These are phyloP conservation scores for Lentithecium fluviatile DNA, from an alignment of 495 filamentous ascomycete species.

Conservation along the genomic window DNA sequence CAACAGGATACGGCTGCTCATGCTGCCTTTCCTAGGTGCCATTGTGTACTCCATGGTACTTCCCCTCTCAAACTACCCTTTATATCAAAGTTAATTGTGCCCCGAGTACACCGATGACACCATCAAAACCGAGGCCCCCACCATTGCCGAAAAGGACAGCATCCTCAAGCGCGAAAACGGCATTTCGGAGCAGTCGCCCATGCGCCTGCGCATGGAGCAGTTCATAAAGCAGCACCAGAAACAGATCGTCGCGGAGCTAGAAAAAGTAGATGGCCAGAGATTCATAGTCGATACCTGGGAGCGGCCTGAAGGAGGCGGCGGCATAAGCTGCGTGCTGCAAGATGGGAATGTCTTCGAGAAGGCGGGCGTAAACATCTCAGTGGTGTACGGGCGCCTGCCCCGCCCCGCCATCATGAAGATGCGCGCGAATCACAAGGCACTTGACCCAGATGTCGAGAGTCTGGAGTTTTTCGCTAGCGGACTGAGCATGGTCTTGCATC, in stretches of 20 bases:
- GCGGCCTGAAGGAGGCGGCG: constrained; percentile 80
- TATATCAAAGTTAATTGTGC: constrained; percentile 10
- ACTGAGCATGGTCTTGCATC: constrained; percentile 88
- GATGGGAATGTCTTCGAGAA: constrained; percentile 98
- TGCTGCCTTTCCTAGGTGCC: constrained; percentile 60
- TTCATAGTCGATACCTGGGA: constrained; percentile 86
- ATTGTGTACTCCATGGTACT: constrained; percentile 68
- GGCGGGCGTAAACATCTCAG: constrained; percentile 89
- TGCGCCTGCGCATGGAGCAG: constrained; percentile 96
- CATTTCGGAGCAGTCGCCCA: constrained; percentile 72
- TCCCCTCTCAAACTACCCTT: background rate
- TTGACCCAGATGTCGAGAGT: constrained; percentile 71
- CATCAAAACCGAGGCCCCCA: constrained; percentile 53
- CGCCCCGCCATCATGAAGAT: constrained; percentile 87
- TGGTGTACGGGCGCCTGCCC: constrained; percentile 91
- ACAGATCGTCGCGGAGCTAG: constrained; percentile 76
- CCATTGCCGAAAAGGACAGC: constrained; percentile 72
- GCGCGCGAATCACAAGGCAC: constrained; percentile 90
- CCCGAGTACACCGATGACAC: constrained; percentile 43
- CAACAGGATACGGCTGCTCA: constrained; percentile 54
- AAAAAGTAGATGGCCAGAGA: constrained; percentile 72
- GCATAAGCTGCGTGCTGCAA: constrained; percentile 89
- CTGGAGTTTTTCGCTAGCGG: constrained; percentile 95
- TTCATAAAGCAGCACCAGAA: constrained; percentile 91
- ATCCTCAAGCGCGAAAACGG: constrained; percentile 64